A percentile compares a stretch with the other conserved stretches of the same genome.
Conservation (phyloP, 2,329 filamentous ascomycete genomes). For the Escovopsis weberi region DNA sequence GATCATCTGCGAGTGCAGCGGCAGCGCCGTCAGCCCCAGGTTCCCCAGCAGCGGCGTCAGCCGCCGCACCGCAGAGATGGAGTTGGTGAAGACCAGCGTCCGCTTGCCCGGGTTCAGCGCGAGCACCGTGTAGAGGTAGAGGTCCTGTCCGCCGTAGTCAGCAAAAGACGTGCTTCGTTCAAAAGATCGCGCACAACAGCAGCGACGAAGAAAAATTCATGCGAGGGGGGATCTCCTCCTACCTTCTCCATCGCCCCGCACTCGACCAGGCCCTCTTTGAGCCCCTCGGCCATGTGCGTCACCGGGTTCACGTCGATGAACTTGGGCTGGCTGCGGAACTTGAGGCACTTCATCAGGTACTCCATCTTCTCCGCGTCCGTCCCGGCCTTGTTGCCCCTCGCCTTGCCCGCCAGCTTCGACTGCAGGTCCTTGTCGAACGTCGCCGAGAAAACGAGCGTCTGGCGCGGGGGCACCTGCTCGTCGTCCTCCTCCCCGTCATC, state of each 20-base stretch:
- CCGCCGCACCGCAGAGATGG: constrained; percentile 80
- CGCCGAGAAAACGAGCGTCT: constrained; percentile 92
- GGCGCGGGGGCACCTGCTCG: constrained; percentile 27
- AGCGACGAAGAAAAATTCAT: too few relatives aligned
- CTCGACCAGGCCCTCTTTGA: constrained; percentile 84
- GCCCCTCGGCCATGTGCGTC: constrained; percentile 70
- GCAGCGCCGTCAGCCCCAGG: constrained; percentile 59
- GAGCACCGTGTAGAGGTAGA: constrained; percentile 81
- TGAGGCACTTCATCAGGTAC: constrained; percentile 79
- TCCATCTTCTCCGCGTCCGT: constrained; percentile 74
- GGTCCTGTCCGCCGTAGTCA: constrained; percentile 40
- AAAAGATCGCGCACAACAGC: too few relatives aligned
- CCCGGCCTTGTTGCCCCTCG: constrained; percentile 25
- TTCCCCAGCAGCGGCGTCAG: constrained; percentile 73
- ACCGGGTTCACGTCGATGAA: constrained; percentile 87
- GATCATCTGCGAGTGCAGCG: constrained; percentile 84
- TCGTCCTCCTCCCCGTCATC: too few relatives aligned
- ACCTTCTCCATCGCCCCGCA: constrained; percentile 90
- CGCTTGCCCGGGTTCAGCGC: constrained; percentile 69
- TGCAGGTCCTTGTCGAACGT: constrained; percentile 89
- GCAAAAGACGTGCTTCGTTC: background rate
- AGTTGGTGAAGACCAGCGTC: constrained; percentile 88
- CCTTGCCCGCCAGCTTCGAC: constrained; percentile 74
- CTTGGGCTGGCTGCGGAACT: constrained; percentile 73
- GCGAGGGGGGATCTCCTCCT: constrained; percentile 8